phyloP scores from a whole-genome alignment of 2,329 filamentous ascomycete genomes.

The Claviceps cyperi region DNA sequence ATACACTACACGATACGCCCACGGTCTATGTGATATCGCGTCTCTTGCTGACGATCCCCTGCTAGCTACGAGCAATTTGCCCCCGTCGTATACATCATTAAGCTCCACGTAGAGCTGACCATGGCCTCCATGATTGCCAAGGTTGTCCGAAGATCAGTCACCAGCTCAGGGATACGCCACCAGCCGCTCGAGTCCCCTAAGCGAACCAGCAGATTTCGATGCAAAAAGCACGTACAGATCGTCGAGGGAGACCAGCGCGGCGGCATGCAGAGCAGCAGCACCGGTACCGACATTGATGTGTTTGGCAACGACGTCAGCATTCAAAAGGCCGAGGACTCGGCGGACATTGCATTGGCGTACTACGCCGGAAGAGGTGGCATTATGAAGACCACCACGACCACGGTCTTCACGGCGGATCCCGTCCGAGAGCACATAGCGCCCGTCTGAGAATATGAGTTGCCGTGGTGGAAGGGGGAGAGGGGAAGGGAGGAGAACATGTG shows the following conservation, averaged over 20 bases:
- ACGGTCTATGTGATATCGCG: too few relatives aligned
- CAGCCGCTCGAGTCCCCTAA: neutral
- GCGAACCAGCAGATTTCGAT: neutral
- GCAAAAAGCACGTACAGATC: neutral
- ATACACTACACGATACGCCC: too few relatives aligned
- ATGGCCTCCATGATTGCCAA: conserved; percentile 37
- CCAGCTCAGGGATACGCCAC: neutral
- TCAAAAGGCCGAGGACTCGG: neutral
- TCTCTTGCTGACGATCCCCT: neutral
- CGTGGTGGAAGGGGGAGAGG: neutral
- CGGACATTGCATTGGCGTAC: neutral
- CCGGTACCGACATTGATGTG: neutral
- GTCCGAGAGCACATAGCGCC: neutral
- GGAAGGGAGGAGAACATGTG: neutral
- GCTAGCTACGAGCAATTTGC: conserved; percentile 30
- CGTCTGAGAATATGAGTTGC: too few relatives aligned
- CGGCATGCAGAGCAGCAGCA: neutral
- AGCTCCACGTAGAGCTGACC: conserved; percentile 37
- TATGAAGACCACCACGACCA: neutral
- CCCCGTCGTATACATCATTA: conserved; percentile 35
- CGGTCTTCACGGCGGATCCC: neutral
- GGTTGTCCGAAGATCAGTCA: conserved; percentile 11
- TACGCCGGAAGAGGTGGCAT: neutral
- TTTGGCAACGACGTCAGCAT: conserved; percentile 5
- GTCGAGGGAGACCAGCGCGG: neutral